A percentile compares a stretch with the other conserved stretches of the same genome.
Conservation (phyloP, 2,329 filamentous ascomycete species). For the Phialocephala subalpina region DNA sequence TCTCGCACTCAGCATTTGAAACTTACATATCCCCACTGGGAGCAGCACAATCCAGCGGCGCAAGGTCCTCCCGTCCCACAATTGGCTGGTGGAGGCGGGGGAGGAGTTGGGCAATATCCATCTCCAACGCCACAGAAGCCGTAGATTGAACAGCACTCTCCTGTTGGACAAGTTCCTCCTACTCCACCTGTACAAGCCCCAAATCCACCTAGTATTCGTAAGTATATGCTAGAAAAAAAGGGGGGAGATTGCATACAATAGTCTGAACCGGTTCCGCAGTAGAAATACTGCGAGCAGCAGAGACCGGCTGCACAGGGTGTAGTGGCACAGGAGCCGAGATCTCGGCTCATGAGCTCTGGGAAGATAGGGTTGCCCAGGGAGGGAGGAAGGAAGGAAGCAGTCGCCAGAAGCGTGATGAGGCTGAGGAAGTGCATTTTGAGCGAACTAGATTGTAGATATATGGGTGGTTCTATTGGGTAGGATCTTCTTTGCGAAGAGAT, state of each 20-base stretch:
- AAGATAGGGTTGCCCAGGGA: slow-evolving; percentile 2
- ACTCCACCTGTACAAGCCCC: not conserved
- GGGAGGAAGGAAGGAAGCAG: slow-evolving; percentile 2
- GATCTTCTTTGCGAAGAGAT: too few species aligned
- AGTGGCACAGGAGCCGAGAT: slow-evolving; percentile 22
- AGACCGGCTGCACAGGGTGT: slow-evolving; percentile 27
- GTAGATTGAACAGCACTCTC: not conserved
- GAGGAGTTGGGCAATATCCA: slow-evolving; percentile 2
- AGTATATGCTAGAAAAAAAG: not conserved
- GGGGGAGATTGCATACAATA: slow-evolving; percentile 13
- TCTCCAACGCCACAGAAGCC: not conserved
- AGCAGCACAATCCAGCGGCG: slow-evolving; percentile 15
- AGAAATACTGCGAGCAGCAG: slow-evolving; percentile 29
- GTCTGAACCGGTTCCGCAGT: slow-evolving; percentile 23
- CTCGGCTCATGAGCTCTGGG: slow-evolving; percentile 1
- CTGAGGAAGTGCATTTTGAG: slow-evolving; percentile 11
- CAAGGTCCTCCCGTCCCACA: slow-evolving; percentile 20
- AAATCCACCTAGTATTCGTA: not conserved
- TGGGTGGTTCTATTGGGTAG: not conserved
- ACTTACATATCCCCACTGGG: slow-evolving; percentile 14
- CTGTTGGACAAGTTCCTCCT: not conserved
- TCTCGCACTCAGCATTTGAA: too few species aligned
- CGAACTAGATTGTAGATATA: not conserved
- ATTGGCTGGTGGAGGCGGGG: slow-evolving; percentile 9
- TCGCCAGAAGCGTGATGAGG: slow-evolving; percentile 7